phyloP scores from a whole-genome alignment of 73 alveolate genomes.

The Breviolum minutum region DNA sequence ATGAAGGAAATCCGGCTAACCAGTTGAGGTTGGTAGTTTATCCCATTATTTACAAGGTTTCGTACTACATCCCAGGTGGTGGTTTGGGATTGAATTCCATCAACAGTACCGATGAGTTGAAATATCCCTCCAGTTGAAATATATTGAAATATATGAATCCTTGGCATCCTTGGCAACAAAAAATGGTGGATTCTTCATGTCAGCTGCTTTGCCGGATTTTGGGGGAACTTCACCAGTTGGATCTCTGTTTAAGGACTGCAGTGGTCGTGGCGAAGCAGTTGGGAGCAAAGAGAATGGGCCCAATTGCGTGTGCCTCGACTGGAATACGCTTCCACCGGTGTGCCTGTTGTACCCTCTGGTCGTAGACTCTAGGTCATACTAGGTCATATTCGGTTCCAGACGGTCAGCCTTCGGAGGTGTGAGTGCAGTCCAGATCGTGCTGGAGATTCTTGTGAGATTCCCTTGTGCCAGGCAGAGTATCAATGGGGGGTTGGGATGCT shows the following conservation, averaged over 20 bases:
- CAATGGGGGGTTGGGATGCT: too few species aligned
- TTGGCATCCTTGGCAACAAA: neutral
- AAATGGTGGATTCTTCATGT: too few species aligned
- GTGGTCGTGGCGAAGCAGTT: conserved; percentile 69
- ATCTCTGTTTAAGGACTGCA: conserved; percentile 54
- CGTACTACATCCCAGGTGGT: neutral
- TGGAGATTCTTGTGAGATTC: conserved; percentile 77
- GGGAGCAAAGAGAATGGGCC: conserved; percentile 82
- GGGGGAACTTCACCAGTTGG: neutral
- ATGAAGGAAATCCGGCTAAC: too few species aligned
- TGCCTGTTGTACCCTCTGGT: too few species aligned
- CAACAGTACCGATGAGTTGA: neutral
- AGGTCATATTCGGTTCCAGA: too few species aligned
- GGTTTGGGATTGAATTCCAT: neutral
- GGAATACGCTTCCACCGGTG: too few species aligned
- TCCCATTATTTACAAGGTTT: too few species aligned
- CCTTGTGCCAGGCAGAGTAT: conserved; percentile 45
- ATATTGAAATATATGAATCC: neutral
- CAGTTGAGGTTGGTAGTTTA: too few species aligned
- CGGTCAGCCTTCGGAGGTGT: conserved; percentile 11
- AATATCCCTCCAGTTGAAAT: too few species aligned
- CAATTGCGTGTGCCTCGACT: conserved; percentile 12
- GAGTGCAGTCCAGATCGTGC: conserved; percentile 84
- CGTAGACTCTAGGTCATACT: too few species aligned
- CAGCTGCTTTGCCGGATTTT: too few species aligned